These are phyloP conservation scores for Penicillium manginii DNA, from an alignment of 495 filamentous ascomycete genomes.

Conservation along the genomic window DNA sequence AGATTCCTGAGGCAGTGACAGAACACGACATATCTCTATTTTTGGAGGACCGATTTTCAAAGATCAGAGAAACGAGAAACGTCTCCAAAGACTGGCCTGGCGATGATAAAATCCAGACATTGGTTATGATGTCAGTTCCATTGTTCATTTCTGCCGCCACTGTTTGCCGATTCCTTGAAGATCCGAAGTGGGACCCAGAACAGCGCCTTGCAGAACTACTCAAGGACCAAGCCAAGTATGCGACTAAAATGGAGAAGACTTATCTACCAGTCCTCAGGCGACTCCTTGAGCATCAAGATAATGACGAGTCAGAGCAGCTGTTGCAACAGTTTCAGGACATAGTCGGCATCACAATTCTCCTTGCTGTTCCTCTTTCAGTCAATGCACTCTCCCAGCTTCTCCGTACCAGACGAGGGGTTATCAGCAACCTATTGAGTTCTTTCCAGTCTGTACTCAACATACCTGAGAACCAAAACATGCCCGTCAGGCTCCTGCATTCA, in stretches of 20 bases:
- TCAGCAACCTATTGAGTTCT: slow-evolving; percentile 19
- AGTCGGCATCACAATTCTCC: slow-evolving; percentile 33
- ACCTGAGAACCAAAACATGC: slow-evolving; percentile 25
- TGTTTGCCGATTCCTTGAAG: slow-evolving; percentile 31
- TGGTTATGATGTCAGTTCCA: slow-evolving; percentile 30
- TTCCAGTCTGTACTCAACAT: slow-evolving; percentile 34
- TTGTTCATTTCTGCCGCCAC: slow-evolving; percentile 39
- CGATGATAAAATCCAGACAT: slow-evolving; percentile 11
- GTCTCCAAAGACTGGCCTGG: slow-evolving; percentile 44
- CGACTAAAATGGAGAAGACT: slow-evolving; percentile 26
- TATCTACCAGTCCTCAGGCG: slow-evolving; percentile 36
- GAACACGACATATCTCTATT: slow-evolving; percentile 36
- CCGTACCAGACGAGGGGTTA: slow-evolving; percentile 8
- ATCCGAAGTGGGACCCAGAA: slow-evolving; percentile 22
- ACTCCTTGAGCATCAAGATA: slow-evolving; percentile 19
- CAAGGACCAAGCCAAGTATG: slow-evolving; percentile 15
- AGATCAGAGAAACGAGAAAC: slow-evolving; percentile 20
- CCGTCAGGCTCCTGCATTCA: slow-evolving; percentile 15
- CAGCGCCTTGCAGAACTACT: slow-evolving; percentile 22
- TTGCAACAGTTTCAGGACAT: slow-evolving; percentile 30
- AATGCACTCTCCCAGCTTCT: slow-evolving; percentile 21
- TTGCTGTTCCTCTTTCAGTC: slow-evolving; percentile 29
- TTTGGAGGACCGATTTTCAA: slow-evolving; percentile 27
- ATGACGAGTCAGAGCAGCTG: slow-evolving; percentile 7
- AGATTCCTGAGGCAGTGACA: slow-evolving; percentile 24